phyloP scores from a whole-genome alignment of 441 rosid species.

The Pelargonium cotyledonis region DNA sequence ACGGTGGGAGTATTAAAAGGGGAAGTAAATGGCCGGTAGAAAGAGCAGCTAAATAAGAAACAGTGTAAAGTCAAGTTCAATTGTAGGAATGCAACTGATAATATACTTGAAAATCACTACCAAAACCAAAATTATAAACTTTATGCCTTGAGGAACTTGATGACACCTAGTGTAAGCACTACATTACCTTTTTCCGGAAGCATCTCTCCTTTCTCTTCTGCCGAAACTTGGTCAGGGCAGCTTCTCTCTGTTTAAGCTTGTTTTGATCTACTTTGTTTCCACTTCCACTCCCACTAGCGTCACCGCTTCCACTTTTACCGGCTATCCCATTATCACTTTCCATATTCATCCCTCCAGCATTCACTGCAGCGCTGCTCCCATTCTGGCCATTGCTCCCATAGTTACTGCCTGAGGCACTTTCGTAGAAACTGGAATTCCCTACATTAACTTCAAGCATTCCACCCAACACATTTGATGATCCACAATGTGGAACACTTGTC shows the following conservation, averaged over 20 bases:
- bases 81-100: too few relatives aligned
- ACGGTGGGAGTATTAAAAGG: too few relatives aligned
- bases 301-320: conserved; percentile 38
- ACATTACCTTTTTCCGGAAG: conserved; percentile 62
- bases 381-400: conserved; percentile 48
- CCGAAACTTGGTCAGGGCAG: conserved; percentile 61
- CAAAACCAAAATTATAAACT: background rate
- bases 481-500: conserved; percentile 37
- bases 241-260: conserved; percentile 44
- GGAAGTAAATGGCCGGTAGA: too few relatives aligned
- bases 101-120: too few relatives aligned
- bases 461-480: conserved; percentile 49
- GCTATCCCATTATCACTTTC: conserved; percentile 43
- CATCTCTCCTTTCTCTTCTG: conserved; percentile 80
- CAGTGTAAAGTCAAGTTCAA: too few relatives aligned
- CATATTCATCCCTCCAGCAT: conserved; percentile 34
- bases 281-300: conserved; percentile 25
- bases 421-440: conserved; percentile 51
- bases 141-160: background rate
- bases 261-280: conserved; percentile 25
- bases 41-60: too few relatives aligned
- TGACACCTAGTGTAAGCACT: background rate
- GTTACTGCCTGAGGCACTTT: conserved; percentile 63
- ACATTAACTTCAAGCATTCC: conserved; percentile 33
- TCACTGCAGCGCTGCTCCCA: conserved; percentile 44